These are phyloP conservation scores for Trichoderma asperelloides DNA, from an alignment of 495 filamentous ascomycete genomes.

Conservation along the genomic window DNA sequence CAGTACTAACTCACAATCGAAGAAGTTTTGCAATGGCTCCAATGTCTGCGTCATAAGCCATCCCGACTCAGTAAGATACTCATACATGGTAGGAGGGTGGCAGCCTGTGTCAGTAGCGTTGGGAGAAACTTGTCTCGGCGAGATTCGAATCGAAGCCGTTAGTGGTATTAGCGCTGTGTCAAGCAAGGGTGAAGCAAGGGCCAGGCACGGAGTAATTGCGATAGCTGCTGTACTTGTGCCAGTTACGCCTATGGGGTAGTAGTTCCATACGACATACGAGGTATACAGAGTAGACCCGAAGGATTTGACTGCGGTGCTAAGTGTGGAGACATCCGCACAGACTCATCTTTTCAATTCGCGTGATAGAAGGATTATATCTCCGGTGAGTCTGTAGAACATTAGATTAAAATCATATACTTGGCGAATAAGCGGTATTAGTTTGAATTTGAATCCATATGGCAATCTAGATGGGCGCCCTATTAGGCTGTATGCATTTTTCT, in stretches of 20 bases:
- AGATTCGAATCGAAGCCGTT: background rate
- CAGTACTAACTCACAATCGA: background rate
- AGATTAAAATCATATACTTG: background rate
- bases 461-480: background rate
- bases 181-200: background rate
- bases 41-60: background rate
- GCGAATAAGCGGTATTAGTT: background rate
- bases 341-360: background rate
- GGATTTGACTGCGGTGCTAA: background rate
- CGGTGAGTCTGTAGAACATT: background rate
- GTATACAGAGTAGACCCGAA: background rate
- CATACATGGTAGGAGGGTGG: background rate
- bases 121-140: slow-evolving; percentile 2
- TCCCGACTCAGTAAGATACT: background rate
- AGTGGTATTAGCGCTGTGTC: background rate
- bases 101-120: background rate
- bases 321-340: background rate
- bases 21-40: background rate
- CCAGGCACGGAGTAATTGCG: background rate
- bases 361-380: background rate
- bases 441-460: background rate
- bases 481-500: background rate
- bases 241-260: background rate
- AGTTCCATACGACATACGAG: background rate
- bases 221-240: background rate